These are phyloP conservation scores for Allium cepa DNA, from an alignment of 106 monocot species.

Conservation along the genomic window DNA sequence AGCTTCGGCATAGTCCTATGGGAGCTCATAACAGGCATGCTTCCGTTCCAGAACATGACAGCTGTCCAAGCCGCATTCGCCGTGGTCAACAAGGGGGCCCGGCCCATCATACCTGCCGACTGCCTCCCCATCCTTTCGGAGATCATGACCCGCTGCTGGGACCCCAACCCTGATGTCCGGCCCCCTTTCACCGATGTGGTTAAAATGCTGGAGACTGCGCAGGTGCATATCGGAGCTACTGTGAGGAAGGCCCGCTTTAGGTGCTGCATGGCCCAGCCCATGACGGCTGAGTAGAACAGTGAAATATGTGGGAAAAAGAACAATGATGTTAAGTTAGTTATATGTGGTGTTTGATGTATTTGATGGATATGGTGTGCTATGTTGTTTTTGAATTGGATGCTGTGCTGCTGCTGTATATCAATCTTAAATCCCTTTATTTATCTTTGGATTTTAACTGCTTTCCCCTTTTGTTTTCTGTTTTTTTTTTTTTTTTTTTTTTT, in stretches of 20 bases:
- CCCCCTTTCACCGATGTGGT: slow-evolving; percentile 51
- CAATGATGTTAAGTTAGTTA: not conserved
- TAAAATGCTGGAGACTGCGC: slow-evolving; percentile 49
- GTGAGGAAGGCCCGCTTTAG: slow-evolving; percentile 52
- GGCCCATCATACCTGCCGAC: slow-evolving; percentile 44
- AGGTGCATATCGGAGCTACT: slow-evolving; percentile 39
- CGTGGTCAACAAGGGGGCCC: slow-evolving; percentile 57
- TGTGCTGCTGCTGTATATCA: no score
- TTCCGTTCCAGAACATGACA: slow-evolving; percentile 70
- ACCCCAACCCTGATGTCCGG: slow-evolving; percentile 46
- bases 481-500: no score
- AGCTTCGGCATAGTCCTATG: slow-evolving; percentile 65
- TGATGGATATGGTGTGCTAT: no score
- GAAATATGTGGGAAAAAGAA: not conserved
- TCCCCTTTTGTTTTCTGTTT: no score
- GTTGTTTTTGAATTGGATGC: no score
- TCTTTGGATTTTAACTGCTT: no score
- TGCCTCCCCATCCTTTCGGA: slow-evolving; percentile 50
- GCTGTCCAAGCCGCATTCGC: slow-evolving; percentile 73
- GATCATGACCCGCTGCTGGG: slow-evolving; percentile 77
- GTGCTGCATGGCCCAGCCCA: slow-evolving; percentile 56
- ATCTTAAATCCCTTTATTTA: no score
- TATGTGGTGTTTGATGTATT: no score
- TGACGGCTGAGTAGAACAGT: slow-evolving; percentile 26
- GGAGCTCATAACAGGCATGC: slow-evolving; percentile 68